These are phyloP conservation scores for Circinella umbellata DNA, from an alignment of 371 early-diverging fungal genomes.

Conservation along the genomic window DNA sequence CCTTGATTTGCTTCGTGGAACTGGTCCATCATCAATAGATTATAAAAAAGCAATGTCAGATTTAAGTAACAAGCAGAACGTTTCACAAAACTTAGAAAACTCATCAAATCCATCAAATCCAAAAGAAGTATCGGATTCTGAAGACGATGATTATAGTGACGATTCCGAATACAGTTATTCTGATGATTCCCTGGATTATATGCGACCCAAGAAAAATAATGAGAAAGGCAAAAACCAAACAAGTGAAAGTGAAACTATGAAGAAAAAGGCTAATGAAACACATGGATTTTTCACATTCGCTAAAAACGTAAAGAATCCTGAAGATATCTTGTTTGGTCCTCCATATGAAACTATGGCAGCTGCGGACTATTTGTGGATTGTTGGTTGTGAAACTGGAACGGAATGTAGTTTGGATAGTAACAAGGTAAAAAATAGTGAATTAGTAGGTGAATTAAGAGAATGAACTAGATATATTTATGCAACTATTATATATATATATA, in stretches of 20 bases:
- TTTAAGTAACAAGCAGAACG: too few relatives aligned
- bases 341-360: constrained; percentile 23
- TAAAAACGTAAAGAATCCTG: constrained; percentile 19
- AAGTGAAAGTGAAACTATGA: background rate
- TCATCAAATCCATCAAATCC: background rate
- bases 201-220: background rate
- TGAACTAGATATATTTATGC: too few relatives aligned
- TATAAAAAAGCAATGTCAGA: too few relatives aligned
- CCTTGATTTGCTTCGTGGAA: too few relatives aligned
- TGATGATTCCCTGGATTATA: constrained; percentile 6
- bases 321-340: constrained; percentile 30
- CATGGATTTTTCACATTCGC: constrained; percentile 30
- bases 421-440: too few relatives aligned
- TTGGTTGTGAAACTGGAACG: constrained; percentile 26
- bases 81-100: too few relatives aligned
- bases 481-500: too few relatives aligned
- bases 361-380: constrained; percentile 28
- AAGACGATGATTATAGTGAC: background rate
- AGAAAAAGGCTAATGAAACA: constrained; percentile 8
- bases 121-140: background rate
- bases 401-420: constrained; percentile 22
- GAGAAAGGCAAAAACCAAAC: background rate
- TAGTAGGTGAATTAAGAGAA: background rate
- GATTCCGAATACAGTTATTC: constrained; percentile 7
- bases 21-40: too few relatives aligned